phyloP scores from a whole-genome alignment of 2,329 filamentous ascomycete species.

The Uncinocarpus reesii region DNA sequence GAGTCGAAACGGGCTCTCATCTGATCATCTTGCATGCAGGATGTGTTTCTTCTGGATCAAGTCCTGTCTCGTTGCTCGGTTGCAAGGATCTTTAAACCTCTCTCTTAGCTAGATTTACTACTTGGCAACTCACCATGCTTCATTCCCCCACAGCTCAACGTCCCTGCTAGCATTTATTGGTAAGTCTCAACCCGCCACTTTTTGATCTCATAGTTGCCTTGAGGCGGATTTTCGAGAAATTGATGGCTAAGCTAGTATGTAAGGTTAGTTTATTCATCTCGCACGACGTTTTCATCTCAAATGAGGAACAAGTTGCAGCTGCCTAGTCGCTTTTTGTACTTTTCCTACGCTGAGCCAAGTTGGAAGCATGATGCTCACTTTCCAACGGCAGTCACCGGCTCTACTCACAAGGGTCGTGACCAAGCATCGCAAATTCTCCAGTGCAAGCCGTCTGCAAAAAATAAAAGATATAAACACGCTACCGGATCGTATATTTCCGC shows the following conservation, averaged over 20 bases:
- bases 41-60: too few species aligned
- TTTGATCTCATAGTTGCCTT: not conserved
- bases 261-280: not conserved
- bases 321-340: not conserved
- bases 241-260: slow-evolving; percentile 7
- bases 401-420: not conserved
- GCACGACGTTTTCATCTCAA: not conserved
- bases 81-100: too few species aligned
- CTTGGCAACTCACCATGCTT: too few species aligned
- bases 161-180: too few species aligned
- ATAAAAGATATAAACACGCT: slow-evolving; percentile 38
- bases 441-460: slow-evolving; percentile 32
- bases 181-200: too few species aligned
- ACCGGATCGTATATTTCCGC: slow-evolving; percentile 47
- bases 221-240: not conserved
- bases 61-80: too few species aligned
- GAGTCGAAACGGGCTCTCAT: too few species aligned
- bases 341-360: not conserved
- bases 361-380: not conserved
- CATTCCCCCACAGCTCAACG: too few species aligned
- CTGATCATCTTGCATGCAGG: too few species aligned
- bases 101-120: too few species aligned
- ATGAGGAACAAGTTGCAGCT: not conserved
- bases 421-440: slow-evolving; percentile 32
- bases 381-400: not conserved